Conservation (phyloP, 768 basidiomycete species). For the Auricularia auricula-judae region DNA sequence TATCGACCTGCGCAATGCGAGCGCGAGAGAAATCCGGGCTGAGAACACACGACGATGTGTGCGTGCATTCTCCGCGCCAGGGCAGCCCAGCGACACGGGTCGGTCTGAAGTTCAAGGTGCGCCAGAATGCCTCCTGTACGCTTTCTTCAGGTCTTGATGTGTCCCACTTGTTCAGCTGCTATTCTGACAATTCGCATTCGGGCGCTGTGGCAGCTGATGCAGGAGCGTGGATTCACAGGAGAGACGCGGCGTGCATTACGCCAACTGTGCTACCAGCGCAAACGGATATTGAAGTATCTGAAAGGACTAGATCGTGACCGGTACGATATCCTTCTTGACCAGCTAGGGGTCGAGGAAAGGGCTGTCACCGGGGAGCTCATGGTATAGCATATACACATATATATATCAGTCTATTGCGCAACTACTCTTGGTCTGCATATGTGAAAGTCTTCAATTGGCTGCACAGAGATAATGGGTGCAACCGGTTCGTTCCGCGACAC, state of each 20-base stretch:
- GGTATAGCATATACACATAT: slow-evolving; percentile 29
- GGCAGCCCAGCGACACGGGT: slow-evolving; percentile 64
- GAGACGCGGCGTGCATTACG: slow-evolving; percentile 65
- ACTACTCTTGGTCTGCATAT: slow-evolving; percentile 54
- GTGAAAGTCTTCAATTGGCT: not conserved
- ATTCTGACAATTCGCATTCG: slow-evolving; percentile 79
- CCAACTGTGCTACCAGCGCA: slow-evolving; percentile 69
- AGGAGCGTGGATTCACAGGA: slow-evolving; percentile 22
- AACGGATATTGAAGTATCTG: slow-evolving; percentile 73
- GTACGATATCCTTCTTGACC: slow-evolving; percentile 61
- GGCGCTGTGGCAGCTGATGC: slow-evolving; percentile 65
- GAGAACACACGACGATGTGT: slow-evolving; percentile 80
- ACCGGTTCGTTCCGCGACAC: too few species aligned
- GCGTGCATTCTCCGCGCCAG: slow-evolving; percentile 60
- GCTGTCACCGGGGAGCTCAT: slow-evolving; percentile 87
- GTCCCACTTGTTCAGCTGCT: slow-evolving; percentile 45
- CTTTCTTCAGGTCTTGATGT: not conserved
- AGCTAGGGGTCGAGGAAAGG: slow-evolving; percentile 64
- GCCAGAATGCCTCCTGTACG: slow-evolving; percentile 12
- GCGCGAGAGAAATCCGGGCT: slow-evolving; percentile 72
- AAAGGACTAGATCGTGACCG: slow-evolving; percentile 51
- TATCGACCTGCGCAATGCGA: slow-evolving; percentile 80
- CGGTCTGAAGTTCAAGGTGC: slow-evolving; percentile 84
- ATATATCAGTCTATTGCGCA: slow-evolving; percentile 73
- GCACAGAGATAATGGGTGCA: too few species aligned